A percentile compares a stretch with the other conserved stretches of the same genome.
These are phyloP conservation scores for Triglochin maritima DNA, from an alignment of 106 monocot species.

Conservation along the genomic window DNA sequence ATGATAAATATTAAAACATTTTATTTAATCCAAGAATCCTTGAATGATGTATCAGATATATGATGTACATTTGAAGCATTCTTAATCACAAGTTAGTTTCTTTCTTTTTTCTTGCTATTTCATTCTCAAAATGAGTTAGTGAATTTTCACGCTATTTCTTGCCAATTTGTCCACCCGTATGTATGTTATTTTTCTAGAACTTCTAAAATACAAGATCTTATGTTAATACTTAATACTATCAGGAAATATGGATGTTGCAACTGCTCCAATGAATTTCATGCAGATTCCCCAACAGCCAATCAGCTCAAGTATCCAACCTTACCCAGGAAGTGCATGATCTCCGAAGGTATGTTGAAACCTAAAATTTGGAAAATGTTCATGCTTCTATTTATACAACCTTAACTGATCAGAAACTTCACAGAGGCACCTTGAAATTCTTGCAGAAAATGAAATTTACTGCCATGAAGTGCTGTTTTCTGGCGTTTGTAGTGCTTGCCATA, in stretches of 20 bases:
- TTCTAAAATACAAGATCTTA: too few relatives aligned
- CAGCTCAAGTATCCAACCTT: background rate
- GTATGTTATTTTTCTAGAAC: too few relatives aligned
- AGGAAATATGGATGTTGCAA: slow-evolving; percentile 7
- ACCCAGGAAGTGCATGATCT: slow-evolving; percentile 3
- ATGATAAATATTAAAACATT: too few relatives aligned
- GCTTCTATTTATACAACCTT: background rate
- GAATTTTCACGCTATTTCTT: too few relatives aligned
- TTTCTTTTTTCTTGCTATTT: too few relatives aligned
- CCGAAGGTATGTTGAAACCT: background rate
- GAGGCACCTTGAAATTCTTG: background rate
- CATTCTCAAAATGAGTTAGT: too few relatives aligned
- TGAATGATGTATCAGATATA: too few relatives aligned
- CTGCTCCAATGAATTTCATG: slow-evolving; percentile 2
- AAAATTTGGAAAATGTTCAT: background rate
- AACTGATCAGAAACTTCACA: background rate
- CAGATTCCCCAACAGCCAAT: background rate
- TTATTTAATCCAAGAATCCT: too few relatives aligned
- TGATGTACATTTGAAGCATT: too few relatives aligned
- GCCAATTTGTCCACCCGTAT: too few relatives aligned
- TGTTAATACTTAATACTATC: background rate
- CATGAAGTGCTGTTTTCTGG: background rate
- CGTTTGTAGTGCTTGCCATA: background rate
- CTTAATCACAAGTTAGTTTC: too few relatives aligned
- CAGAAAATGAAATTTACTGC: background rate